phyloP scores from a whole-genome alignment of 768 basidiomycete species.

The Arthromyces matolae region DNA sequence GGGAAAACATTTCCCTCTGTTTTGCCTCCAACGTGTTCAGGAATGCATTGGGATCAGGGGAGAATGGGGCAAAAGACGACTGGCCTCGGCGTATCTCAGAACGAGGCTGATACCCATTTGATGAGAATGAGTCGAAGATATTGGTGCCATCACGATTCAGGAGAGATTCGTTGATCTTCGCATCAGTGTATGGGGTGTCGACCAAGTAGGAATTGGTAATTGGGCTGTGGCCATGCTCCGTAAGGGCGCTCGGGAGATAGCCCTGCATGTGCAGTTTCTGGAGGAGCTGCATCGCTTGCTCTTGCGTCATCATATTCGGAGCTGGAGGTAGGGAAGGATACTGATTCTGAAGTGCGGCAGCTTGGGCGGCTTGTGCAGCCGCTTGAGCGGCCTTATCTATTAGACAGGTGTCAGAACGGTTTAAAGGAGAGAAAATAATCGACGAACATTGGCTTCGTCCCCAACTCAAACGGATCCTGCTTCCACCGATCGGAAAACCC shows the following conservation, averaged over 20 bases:
- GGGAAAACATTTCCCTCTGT: constrained; percentile 34
- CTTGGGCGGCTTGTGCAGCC: constrained; percentile 79
- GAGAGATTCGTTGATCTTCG: constrained; percentile 18
- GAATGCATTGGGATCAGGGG: constrained; percentile 63
- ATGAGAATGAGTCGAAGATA: constrained; percentile 18
- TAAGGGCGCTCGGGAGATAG: constrained; percentile 23
- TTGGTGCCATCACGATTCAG: constrained; percentile 16
- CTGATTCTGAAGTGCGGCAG: constrained; percentile 59
- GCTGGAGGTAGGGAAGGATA: constrained; percentile 21
- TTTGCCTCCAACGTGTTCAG: constrained; percentile 31
- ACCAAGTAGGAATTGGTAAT: constrained; percentile 8
- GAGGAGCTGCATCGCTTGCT: constrained; percentile 60
- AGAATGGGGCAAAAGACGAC: constrained; percentile 70
- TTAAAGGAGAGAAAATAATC: background rate
- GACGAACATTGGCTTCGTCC: constrained; percentile 85
- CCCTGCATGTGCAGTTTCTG: constrained; percentile 50
- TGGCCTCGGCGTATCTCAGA: constrained; percentile 34
- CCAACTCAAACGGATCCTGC: constrained; percentile 89
- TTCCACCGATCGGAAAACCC: constrained; percentile 91
- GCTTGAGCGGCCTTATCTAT: constrained; percentile 89
- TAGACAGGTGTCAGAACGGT: constrained; percentile 6
- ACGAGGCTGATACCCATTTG: constrained; percentile 22
- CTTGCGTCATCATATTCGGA: constrained; percentile 44
- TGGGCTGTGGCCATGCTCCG: constrained; percentile 8
- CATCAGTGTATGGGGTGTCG: constrained; percentile 12